phyloP scores from a whole-genome alignment of 805 yeast genomes.

The Vanderwaltozyma yarrowii region DNA sequence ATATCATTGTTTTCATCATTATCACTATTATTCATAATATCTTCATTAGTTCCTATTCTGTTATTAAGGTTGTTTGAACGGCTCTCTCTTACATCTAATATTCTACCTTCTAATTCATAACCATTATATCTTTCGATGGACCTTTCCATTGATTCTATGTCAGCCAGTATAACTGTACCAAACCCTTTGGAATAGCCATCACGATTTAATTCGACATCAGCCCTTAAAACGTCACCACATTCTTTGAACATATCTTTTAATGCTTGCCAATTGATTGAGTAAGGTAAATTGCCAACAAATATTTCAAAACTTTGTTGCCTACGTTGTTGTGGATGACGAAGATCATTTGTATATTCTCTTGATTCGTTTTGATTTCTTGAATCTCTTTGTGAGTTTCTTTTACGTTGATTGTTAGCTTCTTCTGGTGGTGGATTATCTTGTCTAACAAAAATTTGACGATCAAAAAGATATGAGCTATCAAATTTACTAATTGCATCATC shows the following conservation, averaged over 20 bases:
- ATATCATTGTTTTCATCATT: conserved; percentile 1
- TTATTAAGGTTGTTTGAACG: conserved; percentile 6
- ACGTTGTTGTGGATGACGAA: no score
- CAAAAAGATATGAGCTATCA: conserved; percentile 54
- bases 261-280: conserved; percentile 71
- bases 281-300: conserved; percentile 77
- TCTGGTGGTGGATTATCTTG: conserved; percentile 82
- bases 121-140: conserved; percentile 66
- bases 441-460: conserved; percentile 79
- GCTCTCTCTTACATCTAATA: conserved; percentile 13
- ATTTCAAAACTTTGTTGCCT: conserved; percentile 38
- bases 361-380: no score
- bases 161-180: conserved; percentile 70
- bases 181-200: conserved; percentile 66
- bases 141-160: conserved; percentile 52
- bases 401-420: no score
- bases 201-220: conserved; percentile 59
- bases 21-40: conserved; percentile 3
- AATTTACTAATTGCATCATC: conserved; percentile 57
- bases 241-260: conserved; percentile 74
- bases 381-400: conserved; percentile 4
- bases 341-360: not conserved
- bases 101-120: conserved; percentile 35
- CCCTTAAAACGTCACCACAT: conserved; percentile 70
- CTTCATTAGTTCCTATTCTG: conserved; percentile 2